Evolutionary conservation across 257 asterid genomes (phyloP).

Genomic region (Przewalskia tangutica): DNA sequence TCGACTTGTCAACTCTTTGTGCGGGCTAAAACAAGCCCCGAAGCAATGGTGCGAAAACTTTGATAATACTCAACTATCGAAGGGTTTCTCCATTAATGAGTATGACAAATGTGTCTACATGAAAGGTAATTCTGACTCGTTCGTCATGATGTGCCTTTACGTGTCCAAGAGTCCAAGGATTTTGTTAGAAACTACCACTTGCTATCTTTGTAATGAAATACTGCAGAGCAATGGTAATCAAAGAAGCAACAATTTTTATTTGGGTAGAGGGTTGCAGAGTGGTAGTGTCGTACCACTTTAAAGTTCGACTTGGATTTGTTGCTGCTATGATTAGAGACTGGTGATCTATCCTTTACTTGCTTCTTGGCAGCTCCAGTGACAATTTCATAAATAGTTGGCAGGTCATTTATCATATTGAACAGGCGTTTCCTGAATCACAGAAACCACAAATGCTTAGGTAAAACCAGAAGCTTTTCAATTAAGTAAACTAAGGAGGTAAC

Average conservation of each 20-base stretch:
- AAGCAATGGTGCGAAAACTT: too few relatives aligned
- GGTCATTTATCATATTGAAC: constrained; percentile 69
- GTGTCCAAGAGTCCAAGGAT: too few relatives aligned
- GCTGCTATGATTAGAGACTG: constrained; percentile 26
- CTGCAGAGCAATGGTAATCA: background rate
- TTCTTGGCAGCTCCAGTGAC: constrained; percentile 65
- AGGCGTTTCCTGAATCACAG: constrained; percentile 59
- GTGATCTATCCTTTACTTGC: constrained; percentile 41
- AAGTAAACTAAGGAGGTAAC: background rate
- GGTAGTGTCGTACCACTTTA: constrained; percentile 14
- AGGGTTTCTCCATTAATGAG: too few relatives aligned
- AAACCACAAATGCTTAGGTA: background rate
- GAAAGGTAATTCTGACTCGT: too few relatives aligned
- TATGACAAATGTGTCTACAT: too few relatives aligned
- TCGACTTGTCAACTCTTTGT: too few relatives aligned
- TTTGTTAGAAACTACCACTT: background rate
- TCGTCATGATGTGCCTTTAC: too few relatives aligned
- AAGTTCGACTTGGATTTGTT: constrained; percentile 33
- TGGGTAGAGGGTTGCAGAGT: background rate
- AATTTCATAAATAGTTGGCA: constrained; percentile 69
- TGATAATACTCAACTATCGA: too few relatives aligned
- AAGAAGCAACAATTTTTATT: background rate
- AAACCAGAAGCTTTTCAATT: background rate
- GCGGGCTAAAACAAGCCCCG: too few relatives aligned
- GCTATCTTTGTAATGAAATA: background rate